Base-by-base conservation (phyloP, 1,139 yeast genomes). In the Pneumocystis murina region DNA sequence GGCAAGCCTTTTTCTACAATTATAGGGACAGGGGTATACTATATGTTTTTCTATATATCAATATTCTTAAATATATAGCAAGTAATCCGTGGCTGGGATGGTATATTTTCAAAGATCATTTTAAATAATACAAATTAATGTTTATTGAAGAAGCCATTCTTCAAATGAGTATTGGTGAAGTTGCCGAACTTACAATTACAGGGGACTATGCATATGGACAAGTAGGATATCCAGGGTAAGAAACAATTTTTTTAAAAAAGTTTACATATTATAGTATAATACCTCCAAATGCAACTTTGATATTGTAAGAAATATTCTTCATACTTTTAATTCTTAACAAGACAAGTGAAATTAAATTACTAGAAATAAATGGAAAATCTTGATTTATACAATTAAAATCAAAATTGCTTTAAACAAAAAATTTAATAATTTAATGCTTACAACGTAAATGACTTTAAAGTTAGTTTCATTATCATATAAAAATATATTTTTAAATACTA, bases 201-300 rank as follows among this genome's bases (percentile, higher is more conserved):
- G 68, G 96, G 67, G 85, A 86, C 72, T 86, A 88, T 76, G 98
- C 95, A 69, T 92, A 92, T 77, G 97, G 97, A 68, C 38, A 24
- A 62, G 59, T 33, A 10, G 30, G 40, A 24, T 24, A 16, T 36
- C 38, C 61, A 38, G 55, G 55, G 24, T 33, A 36, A 16, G 14
- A 12, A 17, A 39, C 30, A 59, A 39, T 59, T 33, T 85, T 95
- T 10, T 24, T 20, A 20, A 12, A 40, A 58, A 38, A 24, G 24
- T 24, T 40, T 76, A 97, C 97, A 62, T 88, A 87, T 84, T 97
- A 97, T 68, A 95, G 96, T 69, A 80, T 88, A 72, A 92, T 92
- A 74, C 97, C 97, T 68, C 96, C 97, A 70, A 88, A 89, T 75
- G 95, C 97, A 68, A 90, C 96, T 69, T 82, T 92, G 77, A 78